Percentiles rank a stretch among this genome's conserved stretches.
Evolutionary conservation across 1,284 basidiomycete species (phyloP).

Genomic region (Cystobasidium sp.): DNA sequence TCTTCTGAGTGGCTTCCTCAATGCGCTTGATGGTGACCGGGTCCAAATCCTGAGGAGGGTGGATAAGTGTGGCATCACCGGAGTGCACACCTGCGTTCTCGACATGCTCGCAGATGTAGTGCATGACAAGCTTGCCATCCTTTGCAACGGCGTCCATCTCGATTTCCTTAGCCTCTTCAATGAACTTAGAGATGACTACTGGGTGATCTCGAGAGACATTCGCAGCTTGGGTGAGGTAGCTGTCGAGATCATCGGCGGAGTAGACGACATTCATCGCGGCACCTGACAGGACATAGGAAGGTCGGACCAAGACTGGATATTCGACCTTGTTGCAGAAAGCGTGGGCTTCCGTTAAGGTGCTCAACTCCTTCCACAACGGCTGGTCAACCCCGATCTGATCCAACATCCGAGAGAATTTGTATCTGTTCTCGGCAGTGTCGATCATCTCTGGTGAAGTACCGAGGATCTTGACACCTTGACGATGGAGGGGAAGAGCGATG

Average conservation of each 20-base stretch:
- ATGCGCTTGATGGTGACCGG: constrained; percentile 94
- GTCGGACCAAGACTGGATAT: constrained; percentile 94
- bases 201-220: constrained; percentile 96
- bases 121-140: constrained; percentile 98
- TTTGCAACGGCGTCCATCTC: constrained; percentile 99
- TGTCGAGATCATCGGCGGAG: constrained; percentile 84
- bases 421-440: constrained; percentile 97
- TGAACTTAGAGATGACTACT: constrained; percentile 98
- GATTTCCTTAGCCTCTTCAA: constrained; percentile 99
- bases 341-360: constrained; percentile 85
- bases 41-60: constrained; percentile 96
- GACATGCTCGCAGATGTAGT: constrained; percentile 98
- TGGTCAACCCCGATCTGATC: constrained; percentile 98
- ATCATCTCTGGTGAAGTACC: constrained; percentile 99
- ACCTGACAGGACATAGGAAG: constrained; percentile 96
- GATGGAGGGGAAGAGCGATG: constrained; percentile 89
- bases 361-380: constrained; percentile 95
- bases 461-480: constrained; percentile 96
- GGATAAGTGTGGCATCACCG: constrained; percentile 95
- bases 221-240: constrained; percentile 92
- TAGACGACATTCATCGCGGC: constrained; percentile 99
- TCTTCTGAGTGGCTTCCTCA: constrained; percentile 94
- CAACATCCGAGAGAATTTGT: constrained; percentile 97
- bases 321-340: constrained; percentile 87
- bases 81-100: constrained; percentile 99